These are phyloP conservation scores for Pittosporum tobira DNA, from an alignment of 129 eudicot species.

Conservation along the genomic window DNA sequence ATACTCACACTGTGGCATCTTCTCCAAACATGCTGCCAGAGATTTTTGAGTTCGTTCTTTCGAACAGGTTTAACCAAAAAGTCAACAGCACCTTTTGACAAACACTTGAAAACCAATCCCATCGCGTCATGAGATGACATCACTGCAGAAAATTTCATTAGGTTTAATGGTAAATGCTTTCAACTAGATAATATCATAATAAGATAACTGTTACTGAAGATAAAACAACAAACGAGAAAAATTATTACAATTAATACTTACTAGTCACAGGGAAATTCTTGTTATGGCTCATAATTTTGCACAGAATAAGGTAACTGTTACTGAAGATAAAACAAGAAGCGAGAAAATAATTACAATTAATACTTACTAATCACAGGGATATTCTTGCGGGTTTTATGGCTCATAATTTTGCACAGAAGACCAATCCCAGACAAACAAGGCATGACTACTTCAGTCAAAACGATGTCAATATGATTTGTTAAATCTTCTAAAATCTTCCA, in stretches of 20 bases:
- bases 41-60: conserved; percentile 26
- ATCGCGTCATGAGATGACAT: conserved; percentile 26
- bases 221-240: no score
- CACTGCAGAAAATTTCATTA: conserved; percentile 11
- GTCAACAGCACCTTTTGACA: conserved; percentile 27
- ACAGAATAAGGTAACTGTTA: not conserved
- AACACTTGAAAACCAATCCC: conserved; percentile 16
- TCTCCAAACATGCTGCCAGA: conserved; percentile 32
- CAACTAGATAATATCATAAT: not conserved
- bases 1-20: conserved; percentile 15
- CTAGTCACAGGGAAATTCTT: conserved; percentile 23
- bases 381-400: conserved; percentile 23
- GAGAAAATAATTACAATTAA: not conserved
- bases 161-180: not conserved
- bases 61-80: conserved; percentile 25
- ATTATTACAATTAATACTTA: conserved; percentile 5
- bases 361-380: conserved; percentile 48
- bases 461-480: conserved; percentile 57
- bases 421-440: conserved; percentile 63
- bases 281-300: conserved; percentile 23
- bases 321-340: no score
- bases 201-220: no score
- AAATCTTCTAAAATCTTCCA: conserved; percentile 63
- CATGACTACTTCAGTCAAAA: conserved; percentile 72
- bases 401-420: conserved; percentile 20